phyloP scores from a whole-genome alignment of 2,329 filamentous ascomycete species.

The Pyrenochaeta sp. region DNA sequence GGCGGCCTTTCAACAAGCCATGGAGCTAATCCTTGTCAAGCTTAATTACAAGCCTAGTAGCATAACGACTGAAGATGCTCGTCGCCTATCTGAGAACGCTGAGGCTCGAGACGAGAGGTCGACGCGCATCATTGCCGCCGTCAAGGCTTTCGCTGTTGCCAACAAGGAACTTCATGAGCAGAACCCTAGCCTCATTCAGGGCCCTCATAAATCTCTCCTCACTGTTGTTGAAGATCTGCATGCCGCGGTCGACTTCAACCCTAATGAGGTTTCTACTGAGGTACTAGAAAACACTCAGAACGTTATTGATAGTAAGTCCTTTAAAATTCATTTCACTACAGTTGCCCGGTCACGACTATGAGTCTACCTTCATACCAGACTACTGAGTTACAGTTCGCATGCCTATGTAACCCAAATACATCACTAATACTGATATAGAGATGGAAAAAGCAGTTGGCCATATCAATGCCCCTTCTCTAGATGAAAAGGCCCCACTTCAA shows the following conservation, averaged over 20 bases:
- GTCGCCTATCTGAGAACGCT: slow-evolving; percentile 36
- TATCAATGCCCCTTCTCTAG: slow-evolving; percentile 34
- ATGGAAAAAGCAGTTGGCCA: slow-evolving; percentile 41
- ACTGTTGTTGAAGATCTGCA: slow-evolving; percentile 39
- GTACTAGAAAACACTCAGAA: slow-evolving; percentile 35
- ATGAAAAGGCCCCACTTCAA: slow-evolving; percentile 40
- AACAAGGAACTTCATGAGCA: slow-evolving; percentile 30
- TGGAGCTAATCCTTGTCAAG: slow-evolving; percentile 22
- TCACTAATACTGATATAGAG: slow-evolving; percentile 28
- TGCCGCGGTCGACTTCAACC: slow-evolving; percentile 32
- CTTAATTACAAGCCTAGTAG: slow-evolving; percentile 30
- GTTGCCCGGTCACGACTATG: background rate
- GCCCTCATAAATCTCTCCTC: slow-evolving; percentile 27
- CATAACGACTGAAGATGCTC: slow-evolving; percentile 44
- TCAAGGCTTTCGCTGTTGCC: slow-evolving; percentile 34
- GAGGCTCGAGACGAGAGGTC: slow-evolving; percentile 28
- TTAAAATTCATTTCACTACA: background rate
- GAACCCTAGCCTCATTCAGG: slow-evolving; percentile 15
- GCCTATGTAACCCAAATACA: background rate
- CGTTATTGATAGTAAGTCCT: slow-evolving; percentile 40
- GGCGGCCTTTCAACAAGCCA: slow-evolving; percentile 2
- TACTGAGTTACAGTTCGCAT: background rate
- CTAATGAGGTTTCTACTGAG: slow-evolving; percentile 34
- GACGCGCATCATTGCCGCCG: slow-evolving; percentile 40
- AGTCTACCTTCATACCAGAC: background rate